Evolutionary conservation across 148 eudicot genomes (phyloP).

Genomic region (Persicaria maculosa): DNA sequence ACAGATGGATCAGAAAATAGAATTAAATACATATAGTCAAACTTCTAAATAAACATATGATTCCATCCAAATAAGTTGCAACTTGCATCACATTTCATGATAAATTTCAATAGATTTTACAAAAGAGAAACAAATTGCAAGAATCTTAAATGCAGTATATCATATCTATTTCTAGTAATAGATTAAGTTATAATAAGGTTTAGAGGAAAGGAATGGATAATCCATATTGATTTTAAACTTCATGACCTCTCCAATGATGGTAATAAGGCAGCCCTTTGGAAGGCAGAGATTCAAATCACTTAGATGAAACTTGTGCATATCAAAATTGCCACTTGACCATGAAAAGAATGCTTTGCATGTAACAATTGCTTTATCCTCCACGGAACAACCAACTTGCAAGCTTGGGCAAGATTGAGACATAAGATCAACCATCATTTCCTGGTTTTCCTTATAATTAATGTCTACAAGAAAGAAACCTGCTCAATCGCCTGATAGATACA

Average conservation of each 20-base stretch:
- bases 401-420: slow-evolving; percentile 27
- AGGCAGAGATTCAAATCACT: slow-evolving; percentile 46
- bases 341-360: slow-evolving; percentile 59
- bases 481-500: slow-evolving; percentile 71
- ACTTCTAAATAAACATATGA: neutral
- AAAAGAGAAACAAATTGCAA: neutral
- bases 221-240: neutral
- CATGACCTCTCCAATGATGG: slow-evolving; percentile 90
- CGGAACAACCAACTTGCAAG: slow-evolving; percentile 23
- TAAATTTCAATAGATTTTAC: neutral
- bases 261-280: slow-evolving; percentile 73
- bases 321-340: slow-evolving; percentile 57
- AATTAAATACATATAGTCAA: neutral
- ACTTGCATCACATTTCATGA: neutral
- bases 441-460: slow-evolving; percentile 36
- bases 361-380: slow-evolving; percentile 43
- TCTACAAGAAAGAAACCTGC: slow-evolving; percentile 65
- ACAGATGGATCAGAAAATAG: neutral
- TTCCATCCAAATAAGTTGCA: neutral
- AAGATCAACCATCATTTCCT: slow-evolving; percentile 17
- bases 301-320: slow-evolving; percentile 37
- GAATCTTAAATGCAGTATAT: neutral
- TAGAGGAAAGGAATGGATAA: neutral
- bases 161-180: neutral
- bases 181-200: neutral